Evolutionary conservation across 108 stramenopile genomes (phyloP), one percentile per base, ranked within the genome.

Genomic region (Cyclotella distinguenda): DNA sequence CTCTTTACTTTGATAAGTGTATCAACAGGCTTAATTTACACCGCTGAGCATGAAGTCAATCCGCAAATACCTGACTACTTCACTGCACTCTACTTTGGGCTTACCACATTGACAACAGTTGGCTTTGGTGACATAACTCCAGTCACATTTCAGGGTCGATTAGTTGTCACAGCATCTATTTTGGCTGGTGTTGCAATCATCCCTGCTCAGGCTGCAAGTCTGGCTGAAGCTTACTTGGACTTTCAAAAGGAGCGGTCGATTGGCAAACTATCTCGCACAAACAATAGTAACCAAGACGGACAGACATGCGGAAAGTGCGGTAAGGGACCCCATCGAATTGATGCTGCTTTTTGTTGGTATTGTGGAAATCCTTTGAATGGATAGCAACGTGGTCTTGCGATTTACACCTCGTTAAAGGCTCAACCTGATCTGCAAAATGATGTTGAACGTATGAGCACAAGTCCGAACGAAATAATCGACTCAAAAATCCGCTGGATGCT

Each of bases 121-220:
- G 89, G 86, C 3, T 90, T 90, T 48, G 86, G 89, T 1, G 92
- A 93, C 45, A 93, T 93, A 48, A 74, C 81, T 16, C 92, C 92
- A 9, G 71, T 89, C 9, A 93, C 92, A 2, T 59, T 56, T 35
- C 48, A 70, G 25, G 92, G 92, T 7, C 74, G 83, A 45, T 45
- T 87, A 31, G 84, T 90, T 11, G 92, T 93, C 0, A 74, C 73
- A 35, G 77, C 64, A 2, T 74, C 77, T 9, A 93, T 90, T 44
- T 46, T 93, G 43, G 85, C 79, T 6, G 92, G 92, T 15, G 82
- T 90, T 7, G 86, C 87, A 0, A 60, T 93, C 16, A 81, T 93
- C 43, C 92, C 92, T 7, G 86, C 84, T 0, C 89, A 90, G 57
- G 84, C 82, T 6, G 86, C 84, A 4, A 49, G 38, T 22, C 57